Conservation (phyloP, 768 basidiomycete species). For the Termitomyces eurrhizus region DNA sequence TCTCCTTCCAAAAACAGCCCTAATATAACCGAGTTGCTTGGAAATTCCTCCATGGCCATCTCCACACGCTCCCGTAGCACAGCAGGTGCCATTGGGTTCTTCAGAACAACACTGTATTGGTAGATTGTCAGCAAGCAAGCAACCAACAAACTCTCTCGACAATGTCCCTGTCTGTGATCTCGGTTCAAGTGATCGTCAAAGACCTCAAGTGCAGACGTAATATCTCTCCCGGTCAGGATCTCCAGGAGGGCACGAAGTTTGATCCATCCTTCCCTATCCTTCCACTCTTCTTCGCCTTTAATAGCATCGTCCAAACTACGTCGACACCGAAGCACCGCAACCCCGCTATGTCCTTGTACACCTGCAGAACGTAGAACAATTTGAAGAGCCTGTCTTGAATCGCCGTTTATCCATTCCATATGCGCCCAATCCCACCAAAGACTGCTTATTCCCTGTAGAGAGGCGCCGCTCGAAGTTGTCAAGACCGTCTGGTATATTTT, state of each 20-base stretch:
- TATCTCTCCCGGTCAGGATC: slow-evolving; percentile 44
- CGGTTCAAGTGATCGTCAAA: slow-evolving; percentile 32
- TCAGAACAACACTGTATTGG: slow-evolving; percentile 50
- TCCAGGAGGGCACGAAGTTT: slow-evolving; percentile 65
- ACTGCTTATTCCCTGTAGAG: slow-evolving; percentile 32
- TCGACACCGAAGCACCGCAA: slow-evolving; percentile 60
- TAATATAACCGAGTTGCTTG: slow-evolving; percentile 67
- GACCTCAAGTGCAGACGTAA: slow-evolving; percentile 35
- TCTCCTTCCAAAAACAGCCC: slow-evolving; percentile 76
- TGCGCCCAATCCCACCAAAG: slow-evolving; percentile 87
- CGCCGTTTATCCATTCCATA: slow-evolving; percentile 70
- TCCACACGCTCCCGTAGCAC: slow-evolving; percentile 55
- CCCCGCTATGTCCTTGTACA: slow-evolving; percentile 46
- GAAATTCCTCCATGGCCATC: slow-evolving; percentile 52
- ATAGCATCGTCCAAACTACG: slow-evolving; percentile 54
- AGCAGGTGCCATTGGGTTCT: slow-evolving; percentile 53
- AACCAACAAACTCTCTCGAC: slow-evolving; percentile 54
- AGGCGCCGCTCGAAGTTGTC: slow-evolving; percentile 35
- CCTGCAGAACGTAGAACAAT: slow-evolving; percentile 54
- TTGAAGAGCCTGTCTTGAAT: slow-evolving; percentile 44
- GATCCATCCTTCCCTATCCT: slow-evolving; percentile 61
- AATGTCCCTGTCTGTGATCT: slow-evolving; percentile 20
- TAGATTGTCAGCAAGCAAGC: slow-evolving; percentile 59
- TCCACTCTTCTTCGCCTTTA: slow-evolving; percentile 35
- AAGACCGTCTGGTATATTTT: slow-evolving; percentile 75